Evolutionary conservation across 805 yeast genomes (phyloP), one percentile per base, ranked within the genome.

Genomic region (Yarrowia bubula): DNA sequence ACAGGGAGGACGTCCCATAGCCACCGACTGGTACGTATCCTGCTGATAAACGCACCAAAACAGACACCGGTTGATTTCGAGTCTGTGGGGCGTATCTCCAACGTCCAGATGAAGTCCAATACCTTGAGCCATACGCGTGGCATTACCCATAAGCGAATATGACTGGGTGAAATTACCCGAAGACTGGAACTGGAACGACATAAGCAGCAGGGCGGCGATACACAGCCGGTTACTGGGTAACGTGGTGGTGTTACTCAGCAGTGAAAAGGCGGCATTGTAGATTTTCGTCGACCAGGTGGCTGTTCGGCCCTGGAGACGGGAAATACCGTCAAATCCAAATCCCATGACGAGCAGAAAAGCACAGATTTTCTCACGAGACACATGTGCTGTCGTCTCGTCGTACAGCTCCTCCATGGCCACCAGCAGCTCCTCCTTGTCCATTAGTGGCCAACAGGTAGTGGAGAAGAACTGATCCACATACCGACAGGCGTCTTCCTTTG

Each of bases 271-370:
- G 4, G 58, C 58, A 18, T 51, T 51, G 58, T 51, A 51, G 14
- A 51, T 51, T 10, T 51, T 51, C n/a, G 58, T 51, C 58, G 58
- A 51, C 58, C 58, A 51, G 3, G 58, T 51, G 2, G 58, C 58
- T 1, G 58, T 51, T 9, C 58, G 11, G n/a, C 58, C 58, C 43
- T 51, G 58, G 5, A 51, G 42, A n/a, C 58, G 32, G 10, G 22
- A 14, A n/a, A 51, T 51, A 1, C 58, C 58, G 13, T 51, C 58
- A 13, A 51, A 51, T 1, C 58, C 58, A 14, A 51, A 51, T 2
- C 43, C 58, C 58, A 51, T 51, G 43, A 51, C 58, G 9, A 51
- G 58, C 33, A 51, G 22, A 22, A 51, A 51, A n/a, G 58, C 58
- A 4, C 58, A 51, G 15, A 51, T 51, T 43, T 51, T 51, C 15